Base-by-base conservation (phyloP, 2,329 filamentous ascomycete species). In the Ciborinia camelliae region DNA sequence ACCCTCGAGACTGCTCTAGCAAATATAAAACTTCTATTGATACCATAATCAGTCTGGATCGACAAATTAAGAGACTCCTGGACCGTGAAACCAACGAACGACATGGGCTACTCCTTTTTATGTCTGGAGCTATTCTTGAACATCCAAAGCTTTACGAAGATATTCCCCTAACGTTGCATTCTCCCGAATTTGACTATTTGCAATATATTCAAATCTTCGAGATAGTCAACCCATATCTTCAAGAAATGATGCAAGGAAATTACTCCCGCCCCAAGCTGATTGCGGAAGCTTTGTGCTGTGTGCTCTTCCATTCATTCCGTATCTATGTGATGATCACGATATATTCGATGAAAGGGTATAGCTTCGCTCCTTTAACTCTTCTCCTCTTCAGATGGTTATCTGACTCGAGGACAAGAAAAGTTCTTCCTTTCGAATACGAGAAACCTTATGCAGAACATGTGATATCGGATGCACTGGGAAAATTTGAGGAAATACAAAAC, bases 81-180 rank as follows among this genome's bases (percentile, higher is more conserved):
- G 4, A 45, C 2, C 80, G 87, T 39, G 86, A 91, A 71, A 83
- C 88, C 2, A 88, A 91, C 71, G 87, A 90, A 71, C 80, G 86
- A 1, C 90, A 92, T 71, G 90, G 90, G 0, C 76, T 91, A 5
- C 72, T 90, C 0, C 75, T 89, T 9, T 82, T 83, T 37, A 76
- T 90, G n/a, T 83, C 88, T 1, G 80, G 61, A 20, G 55, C 41
- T 20, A 26, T 58, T 26, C 55, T 58, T 26, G 55, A 58, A 47
- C 47, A 30, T 35, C 55, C 55, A 3, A 26, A 47, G 7, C 30
- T 47, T 47, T 4, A 26, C 20, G 4, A 15, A 12, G 45, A 26
- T 26, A 12, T 14, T 48, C 4, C 5, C 8, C 26, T 6, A 48
- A 48, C 10, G 2, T 10, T 15, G 10, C 9, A n/a, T 26, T 26